These are phyloP conservation scores for Phytopythium litorale DNA, from an alignment of 352 stramenopile species.

Conservation along the genomic window DNA sequence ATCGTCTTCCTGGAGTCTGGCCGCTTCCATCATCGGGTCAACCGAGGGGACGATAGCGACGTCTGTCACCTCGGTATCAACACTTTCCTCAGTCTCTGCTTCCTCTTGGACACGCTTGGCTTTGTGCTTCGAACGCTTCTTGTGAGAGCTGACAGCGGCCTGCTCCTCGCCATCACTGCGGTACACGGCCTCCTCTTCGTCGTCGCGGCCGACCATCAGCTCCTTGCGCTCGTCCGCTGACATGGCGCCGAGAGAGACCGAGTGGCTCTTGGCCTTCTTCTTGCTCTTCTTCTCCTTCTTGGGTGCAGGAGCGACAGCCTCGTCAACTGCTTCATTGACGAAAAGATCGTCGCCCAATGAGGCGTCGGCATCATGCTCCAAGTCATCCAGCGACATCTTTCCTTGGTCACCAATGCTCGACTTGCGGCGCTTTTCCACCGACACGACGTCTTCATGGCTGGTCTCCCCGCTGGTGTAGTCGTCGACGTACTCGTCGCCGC, in stretches of 20 bases:
- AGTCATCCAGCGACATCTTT: background rate
- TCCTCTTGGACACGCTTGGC: slow-evolving; percentile 12
- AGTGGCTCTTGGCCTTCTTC: slow-evolving; percentile 7
- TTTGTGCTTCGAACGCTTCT: slow-evolving; percentile 29
- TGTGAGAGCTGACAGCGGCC: slow-evolving; percentile 12
- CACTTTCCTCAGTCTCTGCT: slow-evolving; percentile 8
- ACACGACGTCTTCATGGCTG: background rate
- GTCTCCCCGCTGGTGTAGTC: slow-evolving; percentile 4
- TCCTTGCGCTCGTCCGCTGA: slow-evolving; percentile 5
- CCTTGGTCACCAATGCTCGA: slow-evolving; percentile 1
- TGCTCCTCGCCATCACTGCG: slow-evolving; percentile 20
- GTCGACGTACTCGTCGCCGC: slow-evolving; percentile 16
- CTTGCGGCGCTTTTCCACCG: slow-evolving; percentile 7
- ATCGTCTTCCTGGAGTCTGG: slow-evolving; percentile 15
- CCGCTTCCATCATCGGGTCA: background rate
- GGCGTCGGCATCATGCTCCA: background rate
- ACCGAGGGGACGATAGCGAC: background rate
- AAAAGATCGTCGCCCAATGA: background rate
- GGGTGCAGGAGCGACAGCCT: background rate
- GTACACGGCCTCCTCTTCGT: slow-evolving; percentile 5
- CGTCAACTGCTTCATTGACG: background rate
- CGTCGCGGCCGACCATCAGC: background rate
- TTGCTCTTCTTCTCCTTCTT: slow-evolving; percentile 5
- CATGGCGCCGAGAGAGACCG: slow-evolving; percentile 1
- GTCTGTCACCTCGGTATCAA: slow-evolving; percentile 1